These are phyloP conservation scores for Aureobasidium sp. DNA, from an alignment of 2,329 filamentous ascomycete genomes.

Conservation along the genomic window DNA sequence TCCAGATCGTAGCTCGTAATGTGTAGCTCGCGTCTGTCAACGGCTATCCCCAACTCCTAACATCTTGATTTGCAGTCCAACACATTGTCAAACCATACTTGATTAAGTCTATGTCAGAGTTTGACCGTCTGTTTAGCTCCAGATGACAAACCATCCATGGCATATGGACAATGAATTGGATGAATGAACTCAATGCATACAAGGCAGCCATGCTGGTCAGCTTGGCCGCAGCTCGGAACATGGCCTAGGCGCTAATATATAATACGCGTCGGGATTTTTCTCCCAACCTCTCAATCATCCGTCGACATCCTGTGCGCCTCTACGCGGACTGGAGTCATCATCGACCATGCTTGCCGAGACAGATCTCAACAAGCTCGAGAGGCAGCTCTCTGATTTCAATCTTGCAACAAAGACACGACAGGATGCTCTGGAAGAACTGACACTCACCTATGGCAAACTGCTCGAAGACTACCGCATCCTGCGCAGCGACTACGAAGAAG, in stretches of 20 bases:
- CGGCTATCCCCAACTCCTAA: not conserved
- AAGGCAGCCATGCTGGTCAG: not conserved
- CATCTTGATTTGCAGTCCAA: not conserved
- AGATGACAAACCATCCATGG: not conserved
- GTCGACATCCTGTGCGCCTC: not conserved
- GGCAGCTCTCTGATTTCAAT: slow-evolving; percentile 22
- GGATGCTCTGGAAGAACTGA: slow-evolving; percentile 25
- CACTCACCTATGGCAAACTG: slow-evolving; percentile 38
- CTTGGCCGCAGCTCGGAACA: not conserved
- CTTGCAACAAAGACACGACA: slow-evolving; percentile 20
- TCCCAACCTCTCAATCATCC: not conserved
- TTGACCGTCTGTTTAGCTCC: not conserved
- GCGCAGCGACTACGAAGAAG: slow-evolving; percentile 53
- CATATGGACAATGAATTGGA: not conserved
- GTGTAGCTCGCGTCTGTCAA: not conserved
- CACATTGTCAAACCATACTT: too few relatives aligned
- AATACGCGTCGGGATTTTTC: too few relatives aligned
- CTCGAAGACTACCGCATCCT: slow-evolving; percentile 50
- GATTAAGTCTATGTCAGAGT: not conserved
- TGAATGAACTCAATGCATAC: not conserved
- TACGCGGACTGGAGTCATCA: not conserved
- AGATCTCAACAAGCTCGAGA: slow-evolving; percentile 17
- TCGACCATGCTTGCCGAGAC: slow-evolving; percentile 16
- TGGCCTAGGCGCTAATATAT: not conserved
- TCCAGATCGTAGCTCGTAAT: not conserved